Evolutionary conservation across 371 early-diverging fungal genomes (phyloP), one percentile per base, ranked within the genome.

Genomic region (Encephalitozoon cuniculi): DNA sequence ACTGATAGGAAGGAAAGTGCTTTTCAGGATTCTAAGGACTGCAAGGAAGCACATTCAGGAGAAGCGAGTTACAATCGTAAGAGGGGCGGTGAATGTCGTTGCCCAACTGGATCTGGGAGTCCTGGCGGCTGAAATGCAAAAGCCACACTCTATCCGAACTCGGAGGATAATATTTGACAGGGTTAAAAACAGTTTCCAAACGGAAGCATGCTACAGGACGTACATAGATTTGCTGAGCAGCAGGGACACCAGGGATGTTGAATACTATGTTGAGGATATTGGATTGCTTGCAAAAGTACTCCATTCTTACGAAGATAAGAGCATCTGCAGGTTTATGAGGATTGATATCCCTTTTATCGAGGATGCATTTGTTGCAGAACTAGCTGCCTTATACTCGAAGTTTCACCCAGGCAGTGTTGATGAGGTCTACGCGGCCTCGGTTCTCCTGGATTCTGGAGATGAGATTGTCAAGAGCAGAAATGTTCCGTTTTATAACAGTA

Each of bases 301-400:
- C 53, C 43, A 66, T 28, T 39, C 26, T n/a, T 65, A 65, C 34
- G 32, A 65, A 1, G 41, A 44, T 15, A 74, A 64, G 18, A 18
- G 40, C 5, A 54, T 74, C 34, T 53, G 53, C 32, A 65, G 54
- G 54, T 66, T 40, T 54, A 18, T 74, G 28, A 32, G 54, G 8
- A 28, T 66, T 1, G 37, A 37, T 1, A 26, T 44, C 7, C 7
- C n/a, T 25, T 44, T 37, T 53, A 39, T 74, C 3, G 26, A 25
- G 39, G 67, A 74, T 51, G 53, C 66, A 6, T 74, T 65, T 51
- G 54, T 54, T 39, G 53, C 55, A 66, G 74, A 74, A 9, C 40
- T 74, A 25, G 52, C 44, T 4, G 25, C 65, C 8, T 30, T 40
- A 1, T 74, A 74, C 41, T 66, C 67, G 0, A 66, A 66, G 40